Percentiles rank a stretch among this genome's conserved stretches.
Conservation (phyloP, 257 asterid species). For the Verbena officinalis region DNA sequence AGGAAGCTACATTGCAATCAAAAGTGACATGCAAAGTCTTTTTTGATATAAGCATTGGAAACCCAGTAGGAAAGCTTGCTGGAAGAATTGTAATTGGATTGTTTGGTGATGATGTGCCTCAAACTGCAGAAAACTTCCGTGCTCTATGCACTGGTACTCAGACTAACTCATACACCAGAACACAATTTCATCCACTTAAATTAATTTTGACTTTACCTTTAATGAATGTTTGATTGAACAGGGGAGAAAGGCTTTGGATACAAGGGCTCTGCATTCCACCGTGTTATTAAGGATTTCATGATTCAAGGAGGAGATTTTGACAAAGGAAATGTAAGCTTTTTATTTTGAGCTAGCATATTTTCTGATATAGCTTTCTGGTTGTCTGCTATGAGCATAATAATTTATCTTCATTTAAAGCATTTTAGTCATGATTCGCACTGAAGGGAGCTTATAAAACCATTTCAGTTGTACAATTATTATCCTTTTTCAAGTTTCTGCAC, state of each 20-base stretch:
- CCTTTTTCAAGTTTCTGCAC: conserved; percentile 10
- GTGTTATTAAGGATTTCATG: conserved; percentile 95
- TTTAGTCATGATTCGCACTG: background rate
- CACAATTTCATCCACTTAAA: conserved; percentile 4
- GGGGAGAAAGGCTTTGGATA: conserved; percentile 98
- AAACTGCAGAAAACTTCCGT: conserved; percentile 94
- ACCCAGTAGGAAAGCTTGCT: conserved; percentile 84
- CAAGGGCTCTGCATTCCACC: conserved; percentile 91
- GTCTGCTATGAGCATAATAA: background rate
- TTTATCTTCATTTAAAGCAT: conserved; percentile 11
- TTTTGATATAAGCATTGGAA: conserved; percentile 89
- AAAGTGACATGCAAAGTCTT: conserved; percentile 90
- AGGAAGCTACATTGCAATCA: conserved; percentile 75
- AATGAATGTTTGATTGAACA: conserved; percentile 32
- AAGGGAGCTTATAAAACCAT: conserved; percentile 8
- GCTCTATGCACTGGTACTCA: conserved; percentile 84
- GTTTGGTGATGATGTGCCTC: conserved; percentile 94
- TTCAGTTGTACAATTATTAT: conserved; percentile 4
- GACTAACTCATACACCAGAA: background rate
- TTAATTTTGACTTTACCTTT: conserved; percentile 19
- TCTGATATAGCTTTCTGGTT: background rate
- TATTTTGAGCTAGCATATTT: conserved; percentile 4
- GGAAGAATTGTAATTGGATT: conserved; percentile 95
- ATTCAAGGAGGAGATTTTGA: conserved; percentile 99
- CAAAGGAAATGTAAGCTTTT: conserved; percentile 85